These are phyloP conservation scores for Ustilago tritici DNA, from an alignment of 1,284 basidiomycete genomes.

Conservation along the genomic window DNA sequence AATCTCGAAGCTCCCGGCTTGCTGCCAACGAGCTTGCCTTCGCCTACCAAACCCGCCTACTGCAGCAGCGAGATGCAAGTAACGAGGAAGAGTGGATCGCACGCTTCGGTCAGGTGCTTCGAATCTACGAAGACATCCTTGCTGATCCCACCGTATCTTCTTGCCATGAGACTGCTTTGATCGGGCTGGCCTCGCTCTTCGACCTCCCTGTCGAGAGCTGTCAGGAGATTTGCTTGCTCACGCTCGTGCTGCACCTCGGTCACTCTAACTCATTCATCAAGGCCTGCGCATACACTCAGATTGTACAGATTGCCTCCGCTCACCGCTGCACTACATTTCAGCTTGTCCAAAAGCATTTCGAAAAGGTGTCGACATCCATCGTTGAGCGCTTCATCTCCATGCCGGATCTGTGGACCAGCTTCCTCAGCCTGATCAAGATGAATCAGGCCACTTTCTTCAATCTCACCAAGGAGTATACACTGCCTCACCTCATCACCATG, in stretches of 20 bases:
- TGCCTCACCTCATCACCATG: constrained; percentile 62
- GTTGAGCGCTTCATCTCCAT: constrained; percentile 59
- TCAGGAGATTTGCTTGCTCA: constrained; percentile 45
- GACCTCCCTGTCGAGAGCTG: constrained; percentile 41
- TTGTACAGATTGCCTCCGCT: constrained; percentile 56
- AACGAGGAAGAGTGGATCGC: constrained; percentile 30
- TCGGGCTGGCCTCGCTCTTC: constrained; percentile 44
- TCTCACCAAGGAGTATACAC: constrained; percentile 59
- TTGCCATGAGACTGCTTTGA: constrained; percentile 47
- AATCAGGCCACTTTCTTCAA: constrained; percentile 63
- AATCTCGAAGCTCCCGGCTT: constrained; percentile 21
- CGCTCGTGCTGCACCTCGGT: constrained; percentile 52
- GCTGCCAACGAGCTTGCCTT: constrained; percentile 41
- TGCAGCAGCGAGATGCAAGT: constrained; percentile 28
- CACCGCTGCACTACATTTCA: constrained; percentile 63
- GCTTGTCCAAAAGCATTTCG: constrained; percentile 61
- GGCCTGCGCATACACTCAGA: constrained; percentile 58
- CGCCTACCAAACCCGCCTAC: constrained; percentile 28
- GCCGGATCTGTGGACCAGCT: constrained; percentile 58
- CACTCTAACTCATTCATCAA: constrained; percentile 44
- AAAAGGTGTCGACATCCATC: constrained; percentile 52
- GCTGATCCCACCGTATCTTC: constrained; percentile 10
- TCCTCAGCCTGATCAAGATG: constrained; percentile 61
- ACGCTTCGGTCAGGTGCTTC: constrained; percentile 24
- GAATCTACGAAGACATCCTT: constrained; percentile 27